Evolutionary conservation across 257 asterid genomes (phyloP), one percentile per base, ranked within the genome.

Genomic region (Solanum ahanhuiri): DNA sequence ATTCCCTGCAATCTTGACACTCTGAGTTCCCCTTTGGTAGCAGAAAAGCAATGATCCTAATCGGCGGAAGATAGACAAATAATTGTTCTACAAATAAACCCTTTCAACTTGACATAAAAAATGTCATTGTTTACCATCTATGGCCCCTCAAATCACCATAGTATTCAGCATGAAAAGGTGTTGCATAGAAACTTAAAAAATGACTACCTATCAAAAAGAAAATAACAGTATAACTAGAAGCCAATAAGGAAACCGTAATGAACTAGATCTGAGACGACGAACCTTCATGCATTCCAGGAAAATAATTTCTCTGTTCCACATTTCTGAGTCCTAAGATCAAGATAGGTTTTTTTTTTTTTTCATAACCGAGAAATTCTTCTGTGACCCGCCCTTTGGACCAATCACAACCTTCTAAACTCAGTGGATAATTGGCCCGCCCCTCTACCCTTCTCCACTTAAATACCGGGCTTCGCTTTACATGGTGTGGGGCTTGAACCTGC

Each of bases 311-410:
- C 43, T 17, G 14, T 70, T 70, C 23, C 6, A 31, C 43, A 70
- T 31, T 70, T 70, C 79, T 33, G 51, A 72, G 51, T 4, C 81
- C 81, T 35, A 34, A 72, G 81, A 35, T 33, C 23, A 33, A 71
- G 45, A 71, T 33, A 18, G 79, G 3, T 33, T 70, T 12, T 45
- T 45, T 41, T 41, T 10, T 43, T 45, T 4, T 41, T 41, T 41
- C 0, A 45, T 45, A 45, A 17, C 9, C 9, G 2, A 54, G n/a
- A 54, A 54, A 54, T 54, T 0, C 9, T 0, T 0, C 60, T 51
- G 1, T 54, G n/a, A 54, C n/a, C n/a, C 4, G 22, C 60, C 60
- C n/a, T 54, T 54, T 17, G 9, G 22, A 54, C 60, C 60, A 54
- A 17, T 54, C n/a, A 17, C 60, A 54, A 0, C 9, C 60, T 54